These are phyloP conservation scores for Guadua angustifolia DNA, from an alignment of 176 grass and related monocot species.

Conservation along the genomic window DNA sequence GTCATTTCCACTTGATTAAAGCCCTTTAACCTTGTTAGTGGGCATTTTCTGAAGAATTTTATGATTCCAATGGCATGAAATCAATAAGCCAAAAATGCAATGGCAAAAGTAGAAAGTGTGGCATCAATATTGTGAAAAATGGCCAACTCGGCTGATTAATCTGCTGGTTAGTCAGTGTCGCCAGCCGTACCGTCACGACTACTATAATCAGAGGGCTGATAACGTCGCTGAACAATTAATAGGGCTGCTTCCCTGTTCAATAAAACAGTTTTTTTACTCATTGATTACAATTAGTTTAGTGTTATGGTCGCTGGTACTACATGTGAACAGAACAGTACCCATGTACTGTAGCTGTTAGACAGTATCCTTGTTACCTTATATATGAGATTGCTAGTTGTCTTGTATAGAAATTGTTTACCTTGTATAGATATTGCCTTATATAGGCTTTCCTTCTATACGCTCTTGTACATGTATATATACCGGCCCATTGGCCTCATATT, in stretches of 20 bases:
- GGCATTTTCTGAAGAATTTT: conserved; percentile 11
- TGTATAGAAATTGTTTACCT: too few species aligned
- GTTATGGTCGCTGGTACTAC: too few species aligned
- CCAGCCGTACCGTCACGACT: background rate
- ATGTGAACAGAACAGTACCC: too few species aligned
- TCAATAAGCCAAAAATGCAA: background rate
- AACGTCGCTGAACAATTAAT: background rate
- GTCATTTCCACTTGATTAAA: background rate
- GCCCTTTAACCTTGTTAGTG: background rate
- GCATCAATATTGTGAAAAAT: background rate
- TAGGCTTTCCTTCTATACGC: too few species aligned
- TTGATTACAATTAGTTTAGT: background rate
- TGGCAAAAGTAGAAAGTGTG: background rate
- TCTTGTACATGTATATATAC: too few species aligned
- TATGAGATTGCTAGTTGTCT: too few species aligned
- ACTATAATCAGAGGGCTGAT: background rate
- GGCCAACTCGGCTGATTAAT: too few species aligned
- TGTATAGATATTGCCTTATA: too few species aligned
- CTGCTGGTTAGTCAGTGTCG: background rate
- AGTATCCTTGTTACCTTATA: too few species aligned
- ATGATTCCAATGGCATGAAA: conserved; percentile 24
- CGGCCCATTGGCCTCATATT: too few species aligned
- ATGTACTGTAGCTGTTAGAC: too few species aligned
- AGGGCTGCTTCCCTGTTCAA: background rate
- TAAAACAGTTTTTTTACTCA: background rate